Base-by-base conservation (phyloP, 2,329 filamentous ascomycete species). In the Madurella mycetomatis region DNA sequence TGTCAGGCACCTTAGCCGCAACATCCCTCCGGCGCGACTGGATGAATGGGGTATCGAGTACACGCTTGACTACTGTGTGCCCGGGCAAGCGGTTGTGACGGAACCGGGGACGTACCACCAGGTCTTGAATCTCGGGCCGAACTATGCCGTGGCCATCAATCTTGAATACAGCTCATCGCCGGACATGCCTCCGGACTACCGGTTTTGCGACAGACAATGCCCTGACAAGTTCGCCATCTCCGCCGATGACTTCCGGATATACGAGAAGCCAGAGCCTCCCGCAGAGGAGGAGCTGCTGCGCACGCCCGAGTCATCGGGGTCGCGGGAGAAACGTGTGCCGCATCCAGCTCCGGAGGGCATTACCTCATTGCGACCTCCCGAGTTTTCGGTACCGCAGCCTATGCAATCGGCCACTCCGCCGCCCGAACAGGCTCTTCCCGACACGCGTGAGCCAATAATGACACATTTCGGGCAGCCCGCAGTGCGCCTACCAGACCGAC, bases 21-120 rank as follows among this genome's bases (percentile, higher is more conserved):
- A 62, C 47, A 64, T 64, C 13, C 61, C 62, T 9, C 62, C 62
- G 3, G 52, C 52, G 15, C 55, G 55, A 11, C 47, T 64, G 41
- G 62, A 64, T 37, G 54, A 62, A 25, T 64, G 62, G 62, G 62
- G 62, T 9, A 53, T 64, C 46, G 62, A 64, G 52, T 64, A 64
- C 40, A 64, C 62, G 5, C 55, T 64, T 13, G 62, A 64, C 19
- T 64, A 64, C 47, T 64, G 62, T 42, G 51, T 60, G 5, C 62
- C 62, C 2, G 62, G 62, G 4, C 62, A 64, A 17, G 62, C 62
- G 4, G 52, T 64, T 15, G 59, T 64, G n/a, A 64, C 62, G 12
- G 62, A 64, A 46, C 62, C 62, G 2, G 62, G 60, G n/a, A 64
- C 62, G 9, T 64, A 64, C 32, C 62, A 64, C 47, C 62, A 64